Evolutionary conservation across 306 rosid genomes (phyloP).

Genomic region (Gastrolobium villosum): DNA sequence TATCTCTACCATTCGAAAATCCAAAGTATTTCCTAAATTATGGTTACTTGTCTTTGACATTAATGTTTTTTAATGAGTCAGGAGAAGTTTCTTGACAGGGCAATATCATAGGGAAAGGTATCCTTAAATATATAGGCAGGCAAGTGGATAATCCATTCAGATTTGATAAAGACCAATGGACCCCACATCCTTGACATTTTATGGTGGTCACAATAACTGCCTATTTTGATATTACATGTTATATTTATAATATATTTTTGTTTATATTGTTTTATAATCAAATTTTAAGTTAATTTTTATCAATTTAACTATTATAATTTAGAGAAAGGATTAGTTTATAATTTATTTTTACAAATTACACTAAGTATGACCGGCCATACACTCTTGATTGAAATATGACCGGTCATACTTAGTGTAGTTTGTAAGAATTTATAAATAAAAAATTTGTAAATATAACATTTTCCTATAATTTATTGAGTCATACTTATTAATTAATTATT

Average conservation of each 20-base stretch:
- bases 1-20: slow-evolving; percentile 16
- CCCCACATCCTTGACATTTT: slow-evolving; percentile 25
- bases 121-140: slow-evolving; percentile 5
- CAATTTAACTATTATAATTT: too few species aligned
- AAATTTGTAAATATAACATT: too few species aligned
- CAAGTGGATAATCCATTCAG: slow-evolving; percentile 6
- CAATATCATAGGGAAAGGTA: not conserved
- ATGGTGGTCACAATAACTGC: slow-evolving; percentile 3
- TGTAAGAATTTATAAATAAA: too few species aligned
- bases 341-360: too few species aligned
- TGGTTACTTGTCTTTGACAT: not conserved
- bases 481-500: too few species aligned
- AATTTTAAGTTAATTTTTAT: too few species aligned
- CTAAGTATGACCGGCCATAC: too few species aligned
- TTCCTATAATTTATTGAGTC: too few species aligned
- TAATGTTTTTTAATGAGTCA: slow-evolving; percentile 6
- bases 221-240: slow-evolving; percentile 24
- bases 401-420: too few species aligned
- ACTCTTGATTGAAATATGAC: too few species aligned
- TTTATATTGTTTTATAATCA: too few species aligned
- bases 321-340: too few species aligned
- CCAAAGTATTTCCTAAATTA: slow-evolving; percentile 23
- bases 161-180: slow-evolving; percentile 6
- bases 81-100: slow-evolving; percentile 19
- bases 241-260: not conserved